Conservation (phyloP, 164 flowering plant genomes). For the Berberis thunbergii region DNA sequence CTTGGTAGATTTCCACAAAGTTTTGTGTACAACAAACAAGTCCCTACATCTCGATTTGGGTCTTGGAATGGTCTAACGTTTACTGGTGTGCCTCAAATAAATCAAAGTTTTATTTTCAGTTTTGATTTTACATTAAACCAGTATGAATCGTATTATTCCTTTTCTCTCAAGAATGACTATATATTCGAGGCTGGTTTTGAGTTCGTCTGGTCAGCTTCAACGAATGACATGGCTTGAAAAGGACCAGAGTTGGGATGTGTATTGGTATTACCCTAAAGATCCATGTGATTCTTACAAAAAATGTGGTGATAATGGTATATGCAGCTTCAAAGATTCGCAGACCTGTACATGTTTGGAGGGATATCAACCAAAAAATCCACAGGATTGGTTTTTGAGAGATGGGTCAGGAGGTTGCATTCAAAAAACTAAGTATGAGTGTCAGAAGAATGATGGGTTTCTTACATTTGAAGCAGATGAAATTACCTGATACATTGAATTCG, state of each 20-base stretch:
- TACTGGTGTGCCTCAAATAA: constrained; percentile 53
- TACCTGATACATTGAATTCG: no score
- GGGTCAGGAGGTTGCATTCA: no score
- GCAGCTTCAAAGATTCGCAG: constrained; percentile 16
- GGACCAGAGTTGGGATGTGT: not conserved
- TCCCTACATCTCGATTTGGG: constrained; percentile 14
- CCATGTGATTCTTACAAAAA: constrained; percentile 8
- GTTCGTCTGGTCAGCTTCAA: constrained; percentile 8
- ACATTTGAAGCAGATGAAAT: no score
- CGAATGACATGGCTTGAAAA: constrained; percentile 13
- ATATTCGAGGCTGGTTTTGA: constrained; percentile 28
- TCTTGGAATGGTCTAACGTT: constrained; percentile 54
- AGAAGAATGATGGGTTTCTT: no score
- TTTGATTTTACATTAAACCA: constrained; percentile 12
- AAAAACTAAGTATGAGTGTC: no score
- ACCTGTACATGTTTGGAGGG: constrained; percentile 19
- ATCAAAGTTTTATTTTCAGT: constrained; percentile 9
- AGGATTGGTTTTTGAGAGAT: constrained; percentile 11
- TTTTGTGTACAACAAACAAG: no score
- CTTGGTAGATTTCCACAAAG: no score
- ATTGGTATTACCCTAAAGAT: not conserved
- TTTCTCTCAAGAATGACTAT: constrained; percentile 2
- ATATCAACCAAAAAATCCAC: constrained; percentile 11
- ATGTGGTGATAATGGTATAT: constrained; percentile 26
- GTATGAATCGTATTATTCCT: constrained; percentile 31